Evolutionary conservation across 495 filamentous ascomycete genomes (phyloP).

Genomic region (Tuber calosporum): DNA sequence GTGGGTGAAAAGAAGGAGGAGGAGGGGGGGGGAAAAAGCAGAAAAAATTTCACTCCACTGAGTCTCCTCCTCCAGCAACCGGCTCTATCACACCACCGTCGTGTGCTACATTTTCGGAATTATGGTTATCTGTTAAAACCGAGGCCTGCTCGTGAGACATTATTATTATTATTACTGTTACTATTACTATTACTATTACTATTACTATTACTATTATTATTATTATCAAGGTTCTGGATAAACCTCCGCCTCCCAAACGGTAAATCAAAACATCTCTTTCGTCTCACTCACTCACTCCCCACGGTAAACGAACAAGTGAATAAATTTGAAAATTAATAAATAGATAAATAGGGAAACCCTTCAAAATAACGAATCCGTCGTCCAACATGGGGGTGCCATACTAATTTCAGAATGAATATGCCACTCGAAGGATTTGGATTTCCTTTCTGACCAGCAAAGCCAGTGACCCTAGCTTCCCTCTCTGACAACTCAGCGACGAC

Average conservation of each 20-base stretch:
- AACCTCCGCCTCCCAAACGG: neutral
- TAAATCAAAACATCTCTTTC: neutral
- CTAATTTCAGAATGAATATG: slow-evolving; percentile 33
- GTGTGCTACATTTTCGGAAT: neutral
- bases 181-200: neutral
- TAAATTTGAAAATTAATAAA: neutral
- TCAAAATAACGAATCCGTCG: slow-evolving; percentile 27
- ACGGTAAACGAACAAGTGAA: neutral
- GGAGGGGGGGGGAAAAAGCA: neutral
- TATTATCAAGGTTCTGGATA: neutral
- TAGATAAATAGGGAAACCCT: neutral
- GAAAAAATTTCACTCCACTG: neutral
- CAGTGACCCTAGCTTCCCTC: slow-evolving; percentile 33
- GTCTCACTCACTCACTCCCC: neutral
- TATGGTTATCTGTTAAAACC: neutral
- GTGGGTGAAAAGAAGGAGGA: neutral
- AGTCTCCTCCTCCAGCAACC: neutral
- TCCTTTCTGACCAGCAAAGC: slow-evolving; percentile 36
- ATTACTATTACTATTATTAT: neutral
- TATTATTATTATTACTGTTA: neutral
- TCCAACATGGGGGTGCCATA: slow-evolving; percentile 30
- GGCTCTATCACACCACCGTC: neutral
- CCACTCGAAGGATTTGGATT: slow-evolving; percentile 39
- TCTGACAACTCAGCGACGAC: slow-evolving; percentile 36
- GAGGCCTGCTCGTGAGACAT: neutral